These are phyloP conservation scores for Melampsora occidentalis DNA, from an alignment of 1,284 basidiomycete genomes.

Conservation along the genomic window DNA sequence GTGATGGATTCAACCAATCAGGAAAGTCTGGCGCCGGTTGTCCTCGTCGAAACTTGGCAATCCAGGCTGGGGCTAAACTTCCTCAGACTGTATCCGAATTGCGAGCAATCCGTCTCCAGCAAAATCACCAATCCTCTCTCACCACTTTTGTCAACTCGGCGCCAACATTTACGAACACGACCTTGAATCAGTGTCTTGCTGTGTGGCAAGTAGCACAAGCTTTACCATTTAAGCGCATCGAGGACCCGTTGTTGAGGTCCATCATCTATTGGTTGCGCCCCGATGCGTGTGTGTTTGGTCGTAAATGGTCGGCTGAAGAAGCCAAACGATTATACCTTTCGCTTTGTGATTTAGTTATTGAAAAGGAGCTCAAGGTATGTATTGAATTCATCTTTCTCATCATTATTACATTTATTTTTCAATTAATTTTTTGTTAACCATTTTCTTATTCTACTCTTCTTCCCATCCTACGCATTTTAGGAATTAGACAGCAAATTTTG, in stretches of 20 bases:
- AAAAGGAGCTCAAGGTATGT: not conserved
- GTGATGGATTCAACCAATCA: no score
- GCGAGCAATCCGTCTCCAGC: no score
- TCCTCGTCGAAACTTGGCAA: no score
- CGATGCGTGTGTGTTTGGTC: not conserved
- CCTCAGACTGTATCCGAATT: no score
- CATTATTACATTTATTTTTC: not conserved
- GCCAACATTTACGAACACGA: no score
- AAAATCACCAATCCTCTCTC: no score
- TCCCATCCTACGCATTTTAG: no score
- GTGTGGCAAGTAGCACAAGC: conserved; percentile 4
- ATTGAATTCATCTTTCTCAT: not conserved
- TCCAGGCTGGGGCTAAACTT: no score
- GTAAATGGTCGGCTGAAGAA: not conserved
- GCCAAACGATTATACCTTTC: not conserved
- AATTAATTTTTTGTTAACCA: not conserved
- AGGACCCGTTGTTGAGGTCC: not conserved
- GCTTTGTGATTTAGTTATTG: not conserved
- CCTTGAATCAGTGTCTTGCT: no score
- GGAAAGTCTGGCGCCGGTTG: no score
- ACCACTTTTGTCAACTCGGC: no score
- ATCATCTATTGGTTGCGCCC: not conserved
- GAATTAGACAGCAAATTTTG: not conserved
- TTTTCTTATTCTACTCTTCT: no score
- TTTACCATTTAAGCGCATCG: not conserved